phyloP scores from a whole-genome alignment of 2,329 filamentous ascomycete species.

The Beauveria sp. region DNA sequence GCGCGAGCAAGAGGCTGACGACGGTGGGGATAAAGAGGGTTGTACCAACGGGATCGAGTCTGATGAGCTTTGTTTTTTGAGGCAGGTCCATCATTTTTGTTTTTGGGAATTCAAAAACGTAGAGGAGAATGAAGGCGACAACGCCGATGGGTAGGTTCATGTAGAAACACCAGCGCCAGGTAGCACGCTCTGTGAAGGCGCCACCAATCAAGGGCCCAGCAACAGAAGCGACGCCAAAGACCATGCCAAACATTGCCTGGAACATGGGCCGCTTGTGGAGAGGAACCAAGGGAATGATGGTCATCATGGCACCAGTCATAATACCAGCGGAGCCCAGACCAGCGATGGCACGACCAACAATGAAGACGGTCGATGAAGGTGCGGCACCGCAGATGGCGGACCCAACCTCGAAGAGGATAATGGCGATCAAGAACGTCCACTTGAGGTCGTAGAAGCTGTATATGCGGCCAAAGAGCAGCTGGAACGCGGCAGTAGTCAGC shows the following conservation, averaged over 20 bases:
- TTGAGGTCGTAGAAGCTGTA: constrained; percentile 47
- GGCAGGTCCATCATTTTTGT: constrained; percentile 20
- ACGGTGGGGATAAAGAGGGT: constrained; percentile 52
- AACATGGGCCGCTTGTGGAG: constrained; percentile 53
- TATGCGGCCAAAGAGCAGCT: constrained; percentile 45
- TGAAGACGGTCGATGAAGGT: constrained; percentile 44
- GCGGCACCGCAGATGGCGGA: constrained; percentile 48
- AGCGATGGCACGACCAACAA: constrained; percentile 48
- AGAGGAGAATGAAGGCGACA: constrained; percentile 39
- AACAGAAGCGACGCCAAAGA: constrained; percentile 31
- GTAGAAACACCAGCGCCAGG: constrained; percentile 11
- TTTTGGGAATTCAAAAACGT: constrained; percentile 37
- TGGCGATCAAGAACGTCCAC: constrained; percentile 36
- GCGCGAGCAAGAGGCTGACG: constrained; percentile 51
- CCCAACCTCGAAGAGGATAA: constrained; percentile 47
- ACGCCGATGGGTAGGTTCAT: constrained; percentile 23
- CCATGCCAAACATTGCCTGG: constrained; percentile 34
- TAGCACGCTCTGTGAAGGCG: constrained; percentile 15
- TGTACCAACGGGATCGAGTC: constrained; percentile 52
- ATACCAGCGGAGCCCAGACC: constrained; percentile 50
- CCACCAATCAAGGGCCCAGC: constrained; percentile 18
- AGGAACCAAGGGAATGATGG: constrained; percentile 51
- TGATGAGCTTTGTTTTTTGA: constrained; percentile 36
- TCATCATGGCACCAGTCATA: constrained; percentile 48
- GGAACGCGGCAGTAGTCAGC: constrained; percentile 48